These are phyloP conservation scores for Calonectria hawksworthii DNA, from an alignment of 2,329 filamentous ascomycete genomes.

Conservation along the genomic window DNA sequence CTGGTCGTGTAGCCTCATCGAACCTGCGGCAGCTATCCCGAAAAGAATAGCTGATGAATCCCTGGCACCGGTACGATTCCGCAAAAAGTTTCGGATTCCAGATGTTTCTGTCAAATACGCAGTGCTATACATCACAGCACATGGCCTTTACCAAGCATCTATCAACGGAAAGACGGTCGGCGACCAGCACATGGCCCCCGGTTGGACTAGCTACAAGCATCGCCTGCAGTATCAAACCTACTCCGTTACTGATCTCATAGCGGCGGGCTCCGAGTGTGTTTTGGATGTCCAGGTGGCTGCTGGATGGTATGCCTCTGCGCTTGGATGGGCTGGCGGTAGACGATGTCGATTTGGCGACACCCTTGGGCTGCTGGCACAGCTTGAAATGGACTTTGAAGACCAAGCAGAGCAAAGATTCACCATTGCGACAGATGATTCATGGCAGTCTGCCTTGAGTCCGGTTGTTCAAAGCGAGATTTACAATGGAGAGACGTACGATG, in stretches of 20 bases:
- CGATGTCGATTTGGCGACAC: background rate
- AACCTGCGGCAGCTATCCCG: background rate
- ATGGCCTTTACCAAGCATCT: conserved; percentile 58
- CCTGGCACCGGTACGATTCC: background rate
- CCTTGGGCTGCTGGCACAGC: background rate
- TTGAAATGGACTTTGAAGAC: background rate
- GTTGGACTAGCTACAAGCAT: conserved; percentile 63
- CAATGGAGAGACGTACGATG: background rate
- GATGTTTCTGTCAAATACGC: conserved; percentile 38
- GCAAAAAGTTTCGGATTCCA: background rate
- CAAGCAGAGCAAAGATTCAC: background rate
- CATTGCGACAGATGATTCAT: background rate
- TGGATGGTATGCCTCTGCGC: conserved; percentile 56
- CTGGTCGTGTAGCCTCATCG: background rate
- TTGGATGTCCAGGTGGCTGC: conserved; percentile 58
- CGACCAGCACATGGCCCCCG: conserved; percentile 58
- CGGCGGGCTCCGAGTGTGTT: conserved; percentile 40
- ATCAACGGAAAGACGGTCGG: conserved; percentile 59
- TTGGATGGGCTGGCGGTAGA: conserved; percentile 45
- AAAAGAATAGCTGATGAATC: background rate
- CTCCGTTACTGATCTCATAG: conserved; percentile 59
- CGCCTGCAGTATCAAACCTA: conserved; percentile 63
- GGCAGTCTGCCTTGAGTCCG: background rate
- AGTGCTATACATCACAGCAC: conserved; percentile 58
- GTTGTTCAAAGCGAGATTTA: background rate